Conservation (phyloP, 78 protist species). For the Dictyostelium capitatum region DNA sequence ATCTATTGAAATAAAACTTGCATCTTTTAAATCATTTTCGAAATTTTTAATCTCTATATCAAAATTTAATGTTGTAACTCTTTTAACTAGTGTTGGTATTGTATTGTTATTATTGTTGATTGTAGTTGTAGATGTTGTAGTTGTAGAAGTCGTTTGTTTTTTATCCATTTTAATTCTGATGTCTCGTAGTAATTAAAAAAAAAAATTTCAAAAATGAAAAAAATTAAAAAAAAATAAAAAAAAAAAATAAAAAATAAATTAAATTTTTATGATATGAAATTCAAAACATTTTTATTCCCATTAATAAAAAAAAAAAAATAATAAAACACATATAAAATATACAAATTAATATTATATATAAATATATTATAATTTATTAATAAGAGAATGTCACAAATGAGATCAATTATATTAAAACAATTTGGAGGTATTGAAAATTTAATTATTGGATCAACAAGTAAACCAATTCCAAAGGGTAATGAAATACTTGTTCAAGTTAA, state of each 20-base stretch:
- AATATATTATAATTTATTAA: background rate
- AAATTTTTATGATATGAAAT: too few relatives aligned
- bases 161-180: too few relatives aligned
- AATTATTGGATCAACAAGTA: constrained; percentile 21
- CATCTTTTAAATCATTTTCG: constrained; percentile 33
- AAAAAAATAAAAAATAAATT: too few relatives aligned
- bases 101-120: background rate
- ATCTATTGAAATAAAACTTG: constrained; percentile 56
- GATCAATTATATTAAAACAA: constrained; percentile 70
- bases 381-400: constrained; percentile 28
- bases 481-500: constrained; percentile 59
- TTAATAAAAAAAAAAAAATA: too few relatives aligned
- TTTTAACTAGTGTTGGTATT: constrained; percentile 21
- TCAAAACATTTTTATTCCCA: too few relatives aligned
- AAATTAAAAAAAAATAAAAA: too few relatives aligned
- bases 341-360: too few relatives aligned
- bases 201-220: too few relatives aligned
- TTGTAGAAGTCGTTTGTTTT: too few relatives aligned
- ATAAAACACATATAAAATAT: too few relatives aligned
- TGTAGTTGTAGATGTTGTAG: too few relatives aligned
- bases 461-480: constrained; percentile 51
- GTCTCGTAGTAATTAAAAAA: too few relatives aligned
- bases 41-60: constrained; percentile 26
- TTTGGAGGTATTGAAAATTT: constrained; percentile 79
- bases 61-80: constrained; percentile 20